Evolutionary conservation across 768 basidiomycete genomes (phyloP), one percentile per base, ranked within the genome.

Genomic region (Tricholoma saponaceum): DNA sequence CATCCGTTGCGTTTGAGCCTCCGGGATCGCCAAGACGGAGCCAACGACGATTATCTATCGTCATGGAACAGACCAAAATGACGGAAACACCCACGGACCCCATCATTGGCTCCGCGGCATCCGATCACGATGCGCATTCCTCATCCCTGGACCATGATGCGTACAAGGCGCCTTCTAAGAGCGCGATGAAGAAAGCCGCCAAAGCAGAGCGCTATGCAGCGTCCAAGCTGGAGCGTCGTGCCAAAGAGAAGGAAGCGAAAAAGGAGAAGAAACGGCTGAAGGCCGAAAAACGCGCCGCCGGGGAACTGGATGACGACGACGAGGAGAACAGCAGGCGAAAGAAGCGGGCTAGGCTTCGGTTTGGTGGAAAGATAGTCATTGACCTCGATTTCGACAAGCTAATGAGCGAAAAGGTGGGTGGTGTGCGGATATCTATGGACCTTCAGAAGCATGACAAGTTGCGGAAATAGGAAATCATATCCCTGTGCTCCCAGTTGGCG

Each of bases 321-420:
- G 73, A 74, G 22, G 68, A 73, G 49, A 66, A 58, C 4, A 72
- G 67, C 33, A 71, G 71, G 60, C 71, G 64, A 62, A 73, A 67
- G 62, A 82, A 76, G 76, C 76, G 70, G 67, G 69, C 68, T 26
- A 74, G 68, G 57, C 58, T 77, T 41, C 62, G 73, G 49, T 86
- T 83, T 62, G 79, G 82, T 5, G 91, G 89, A 20, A 80, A 79
- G 58, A 79, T 94, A 3, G 83, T 92, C 32, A 70, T 98, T 18
- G 97, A 99, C 74, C 78, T 98, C 16, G 92, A 87, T 8, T 98
- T 97, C 69, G 95, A 98, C 69, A 83, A 95, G 44, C 77, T 86
- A 73, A 98, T 98, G 96, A 85, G 77, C 57, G 93, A 96, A 60
- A 92, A 95, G 77, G 95, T 95, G 70, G 62, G 86, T 71, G 51